Conservation (phyloP, 805 yeast genomes). For the Lipomyces spencermartinsiae region DNA sequence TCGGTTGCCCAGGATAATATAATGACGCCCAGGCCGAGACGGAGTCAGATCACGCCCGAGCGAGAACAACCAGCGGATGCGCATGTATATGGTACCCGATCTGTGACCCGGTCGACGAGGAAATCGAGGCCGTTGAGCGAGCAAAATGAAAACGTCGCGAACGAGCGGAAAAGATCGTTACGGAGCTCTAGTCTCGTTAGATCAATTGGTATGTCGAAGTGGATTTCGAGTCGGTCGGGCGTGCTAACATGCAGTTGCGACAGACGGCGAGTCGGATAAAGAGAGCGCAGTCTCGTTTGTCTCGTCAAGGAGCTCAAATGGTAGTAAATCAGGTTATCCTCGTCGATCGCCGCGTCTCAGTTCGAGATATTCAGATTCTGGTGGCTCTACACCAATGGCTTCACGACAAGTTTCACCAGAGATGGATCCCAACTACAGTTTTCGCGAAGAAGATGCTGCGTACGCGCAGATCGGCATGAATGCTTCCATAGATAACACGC, state of each 20-base stretch:
- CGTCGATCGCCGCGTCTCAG: neutral
- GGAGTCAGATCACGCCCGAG: neutral
- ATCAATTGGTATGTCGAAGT: neutral
- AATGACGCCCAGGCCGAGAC: constrained; percentile 8
- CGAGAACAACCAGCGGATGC: neutral
- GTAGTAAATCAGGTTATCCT: neutral
- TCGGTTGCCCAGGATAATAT: neutral
- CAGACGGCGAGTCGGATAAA: neutral
- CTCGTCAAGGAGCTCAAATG: neutral
- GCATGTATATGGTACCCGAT: constrained; percentile 3
- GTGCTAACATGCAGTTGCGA: neutral
- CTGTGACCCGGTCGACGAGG: constrained; percentile 9
- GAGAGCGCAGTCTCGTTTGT: neutral
- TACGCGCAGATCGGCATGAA: constrained; percentile 17
- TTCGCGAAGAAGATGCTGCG: constrained; percentile 26
- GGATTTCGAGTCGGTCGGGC: neutral
- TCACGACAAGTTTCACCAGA: constrained; percentile 1
- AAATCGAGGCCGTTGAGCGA: constrained; percentile 3
- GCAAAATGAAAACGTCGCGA: constrained; percentile 8
- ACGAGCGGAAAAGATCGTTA: constrained; percentile 16
- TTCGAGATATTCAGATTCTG: neutral
- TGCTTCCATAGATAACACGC: constrained; percentile 5
- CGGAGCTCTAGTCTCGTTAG: constrained; percentile 16
- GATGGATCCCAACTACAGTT: constrained; percentile 20
- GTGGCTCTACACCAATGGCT: neutral